Evolutionary conservation across 2,329 filamentous ascomycete genomes (phyloP).

Genomic region (Graphilbum ipis-grandicollis): DNA sequence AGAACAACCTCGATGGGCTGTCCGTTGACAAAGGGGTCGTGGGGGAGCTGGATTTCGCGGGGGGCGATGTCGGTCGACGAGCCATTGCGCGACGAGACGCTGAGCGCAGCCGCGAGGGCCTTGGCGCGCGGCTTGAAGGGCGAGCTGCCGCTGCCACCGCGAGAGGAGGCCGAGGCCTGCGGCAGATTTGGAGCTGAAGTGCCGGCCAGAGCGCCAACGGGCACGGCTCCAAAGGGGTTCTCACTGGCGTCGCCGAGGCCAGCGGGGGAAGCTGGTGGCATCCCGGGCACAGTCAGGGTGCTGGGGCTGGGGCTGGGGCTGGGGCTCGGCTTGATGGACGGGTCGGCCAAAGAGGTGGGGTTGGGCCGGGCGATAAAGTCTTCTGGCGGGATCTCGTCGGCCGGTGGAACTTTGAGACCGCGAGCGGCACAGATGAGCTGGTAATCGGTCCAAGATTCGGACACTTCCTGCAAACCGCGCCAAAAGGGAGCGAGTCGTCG

Average conservation of each 20-base stretch:
- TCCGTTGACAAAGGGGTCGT: conserved; percentile 84
- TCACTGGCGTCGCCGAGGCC: not conserved
- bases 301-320: not conserved
- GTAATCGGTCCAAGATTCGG: conserved; percentile 78
- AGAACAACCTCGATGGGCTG: conserved; percentile 82
- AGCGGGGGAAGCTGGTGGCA: not conserved
- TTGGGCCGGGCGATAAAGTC: conserved; percentile 31
- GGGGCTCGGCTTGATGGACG: not conserved
- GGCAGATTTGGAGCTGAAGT: conserved; percentile 62
- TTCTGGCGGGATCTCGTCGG: conserved; percentile 68
- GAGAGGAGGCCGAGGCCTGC: conserved; percentile 20
- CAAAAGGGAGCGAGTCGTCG: conserved; percentile 86
- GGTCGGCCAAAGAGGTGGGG: conserved; percentile 33
- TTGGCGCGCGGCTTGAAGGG: conserved; percentile 73
- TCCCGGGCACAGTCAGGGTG: not conserved
- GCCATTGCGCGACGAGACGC: conserved; percentile 52
- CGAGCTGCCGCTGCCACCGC: conserved; percentile 27
- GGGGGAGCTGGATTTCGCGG: conserved; percentile 62
- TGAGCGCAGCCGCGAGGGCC: conserved; percentile 68
- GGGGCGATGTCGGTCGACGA: conserved; percentile 56
- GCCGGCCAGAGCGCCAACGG: conserved; percentile 33
- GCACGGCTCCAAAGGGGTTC: not conserved
- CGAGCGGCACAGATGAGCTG: conserved; percentile 85
- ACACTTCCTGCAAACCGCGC: conserved; percentile 81
- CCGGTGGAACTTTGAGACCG: conserved; percentile 65